phyloP scores from a whole-genome alignment of 805 yeast species.

The Kregervanrija delftensis region DNA sequence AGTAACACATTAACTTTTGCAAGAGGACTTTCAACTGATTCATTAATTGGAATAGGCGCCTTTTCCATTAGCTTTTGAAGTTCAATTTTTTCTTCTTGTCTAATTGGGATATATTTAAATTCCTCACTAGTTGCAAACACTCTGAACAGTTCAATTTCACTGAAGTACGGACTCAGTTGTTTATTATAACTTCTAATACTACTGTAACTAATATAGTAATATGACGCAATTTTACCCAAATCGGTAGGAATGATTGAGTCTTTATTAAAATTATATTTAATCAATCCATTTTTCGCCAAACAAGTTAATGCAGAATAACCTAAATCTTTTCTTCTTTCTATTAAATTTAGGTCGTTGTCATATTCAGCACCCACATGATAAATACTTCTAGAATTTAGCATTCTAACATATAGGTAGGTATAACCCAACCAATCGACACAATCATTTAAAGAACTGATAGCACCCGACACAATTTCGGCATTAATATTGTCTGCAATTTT shows the following conservation, averaged over 20 bases:
- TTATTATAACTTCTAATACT: slow-evolving; percentile 65
- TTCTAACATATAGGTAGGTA: slow-evolving; percentile 73
- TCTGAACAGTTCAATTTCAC: slow-evolving; percentile 68
- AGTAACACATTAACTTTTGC: slow-evolving; percentile 76
- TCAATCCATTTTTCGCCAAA: slow-evolving; percentile 50
- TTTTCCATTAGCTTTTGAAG: slow-evolving; percentile 58
- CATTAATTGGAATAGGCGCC: slow-evolving; percentile 85
- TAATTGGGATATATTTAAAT: slow-evolving; percentile 72
- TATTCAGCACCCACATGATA: slow-evolving; percentile 72
- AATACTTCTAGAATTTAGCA: slow-evolving; percentile 62
- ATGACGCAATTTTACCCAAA: slow-evolving; percentile 78
- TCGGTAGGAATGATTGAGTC: slow-evolving; percentile 55
- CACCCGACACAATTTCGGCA: slow-evolving; percentile 80
- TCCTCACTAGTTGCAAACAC: slow-evolving; percentile 80
- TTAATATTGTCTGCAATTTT: slow-evolving; percentile 68
- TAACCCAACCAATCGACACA: slow-evolving; percentile 77
- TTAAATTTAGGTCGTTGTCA: slow-evolving; percentile 41
- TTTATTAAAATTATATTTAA: slow-evolving; percentile 45
- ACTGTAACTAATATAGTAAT: slow-evolving; percentile 70
- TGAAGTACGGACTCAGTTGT: slow-evolving; percentile 55
- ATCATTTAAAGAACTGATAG: slow-evolving; percentile 50
- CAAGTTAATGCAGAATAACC: slow-evolving; percentile 68
- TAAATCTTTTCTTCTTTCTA: slow-evolving; percentile 55
- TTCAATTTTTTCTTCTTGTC: slow-evolving; percentile 81
- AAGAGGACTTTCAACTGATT: slow-evolving; percentile 56